Conservation (phyloP, 352 stramenopile species). For the Globisporangium apiculatum region DNA sequence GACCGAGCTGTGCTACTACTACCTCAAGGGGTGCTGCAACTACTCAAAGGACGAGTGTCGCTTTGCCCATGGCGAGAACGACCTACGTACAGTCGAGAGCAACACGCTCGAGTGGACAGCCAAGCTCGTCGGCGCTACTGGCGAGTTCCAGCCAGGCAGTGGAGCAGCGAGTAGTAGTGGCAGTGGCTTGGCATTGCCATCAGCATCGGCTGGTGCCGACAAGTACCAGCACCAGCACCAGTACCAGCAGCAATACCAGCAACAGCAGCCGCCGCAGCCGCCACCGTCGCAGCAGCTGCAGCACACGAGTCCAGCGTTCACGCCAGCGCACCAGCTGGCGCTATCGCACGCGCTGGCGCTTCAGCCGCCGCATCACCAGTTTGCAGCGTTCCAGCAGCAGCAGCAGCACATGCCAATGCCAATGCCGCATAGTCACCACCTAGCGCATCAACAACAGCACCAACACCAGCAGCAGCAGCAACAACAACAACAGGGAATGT, state of each 20-base stretch:
- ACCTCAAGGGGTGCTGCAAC: slow-evolving; percentile 84
- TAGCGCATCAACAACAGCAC: slow-evolving; percentile 21
- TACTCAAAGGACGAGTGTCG: slow-evolving; percentile 83
- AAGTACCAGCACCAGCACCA: slow-evolving; percentile 61
- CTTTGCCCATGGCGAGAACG: slow-evolving; percentile 79
- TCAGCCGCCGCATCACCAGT: slow-evolving; percentile 6
- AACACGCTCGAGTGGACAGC: slow-evolving; percentile 63
- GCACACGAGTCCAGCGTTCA: slow-evolving; percentile 10
- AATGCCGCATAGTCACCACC: slow-evolving; percentile 12
- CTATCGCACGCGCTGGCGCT: slow-evolving; percentile 4
- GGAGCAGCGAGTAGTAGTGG: background rate
- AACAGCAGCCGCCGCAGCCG: slow-evolving; percentile 16
- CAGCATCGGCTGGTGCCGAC: slow-evolving; percentile 17
- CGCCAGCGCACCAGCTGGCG: slow-evolving; percentile 9
- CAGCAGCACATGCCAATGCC: slow-evolving; percentile 9
- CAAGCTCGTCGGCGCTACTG: slow-evolving; percentile 30
- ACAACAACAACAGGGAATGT: slow-evolving; percentile 25
- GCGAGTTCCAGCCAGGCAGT: background rate
- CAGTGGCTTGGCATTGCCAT: background rate
- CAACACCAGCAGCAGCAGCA: slow-evolving; percentile 20
- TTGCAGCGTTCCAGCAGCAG: slow-evolving; percentile 20
- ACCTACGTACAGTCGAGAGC: slow-evolving; percentile 76
- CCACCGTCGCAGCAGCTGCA: slow-evolving; percentile 13
- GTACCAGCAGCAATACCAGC: slow-evolving; percentile 54
- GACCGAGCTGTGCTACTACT: slow-evolving; percentile 87